These are phyloP conservation scores for Candida pseudofarinosa DNA, from an alignment of 805 yeast species.

Conservation along the genomic window DNA sequence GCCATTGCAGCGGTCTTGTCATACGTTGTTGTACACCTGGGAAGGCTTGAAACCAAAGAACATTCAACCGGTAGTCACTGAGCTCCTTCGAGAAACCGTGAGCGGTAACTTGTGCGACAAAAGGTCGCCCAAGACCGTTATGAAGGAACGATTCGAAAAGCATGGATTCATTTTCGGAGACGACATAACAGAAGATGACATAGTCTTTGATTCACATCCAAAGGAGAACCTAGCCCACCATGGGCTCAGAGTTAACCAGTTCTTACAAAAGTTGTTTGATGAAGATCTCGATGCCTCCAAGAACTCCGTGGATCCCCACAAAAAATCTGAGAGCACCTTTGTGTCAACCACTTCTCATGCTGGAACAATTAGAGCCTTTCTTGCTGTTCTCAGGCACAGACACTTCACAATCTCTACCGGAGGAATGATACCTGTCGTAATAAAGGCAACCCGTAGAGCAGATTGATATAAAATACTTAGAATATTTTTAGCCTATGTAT, in stretches of 20 bases:
- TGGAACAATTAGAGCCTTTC: constrained; percentile 45
- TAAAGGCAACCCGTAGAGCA: constrained; percentile 34
- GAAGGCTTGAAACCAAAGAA: constrained; percentile 27
- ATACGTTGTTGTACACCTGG: constrained; percentile 53
- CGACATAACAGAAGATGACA: constrained; percentile 47
- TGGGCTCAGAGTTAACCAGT: constrained; percentile 42
- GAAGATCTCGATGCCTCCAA: constrained; percentile 10
- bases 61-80: constrained; percentile 33
- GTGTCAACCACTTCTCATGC: constrained; percentile 51
- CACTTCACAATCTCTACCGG: constrained; percentile 60
- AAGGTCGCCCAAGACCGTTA: constrained; percentile 39
- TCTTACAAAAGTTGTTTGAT: constrained; percentile 34
- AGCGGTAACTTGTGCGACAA: constrained; percentile 61
- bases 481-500: too few species aligned
- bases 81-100: constrained; percentile 53
- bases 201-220: constrained; percentile 37
- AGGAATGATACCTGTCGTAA: constrained; percentile 58
- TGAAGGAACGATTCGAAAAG: constrained; percentile 33
- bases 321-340: constrained; percentile 15
- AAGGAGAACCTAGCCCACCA: constrained; percentile 48
- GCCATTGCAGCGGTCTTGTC: constrained; percentile 62
- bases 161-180: constrained; percentile 39
- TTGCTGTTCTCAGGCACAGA: constrained; percentile 48
- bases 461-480: background rate
- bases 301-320: constrained; percentile 7